Evolutionary conservation across 805 yeast genomes (phyloP).

Genomic region (Alloascoidea hylecoeti): DNA sequence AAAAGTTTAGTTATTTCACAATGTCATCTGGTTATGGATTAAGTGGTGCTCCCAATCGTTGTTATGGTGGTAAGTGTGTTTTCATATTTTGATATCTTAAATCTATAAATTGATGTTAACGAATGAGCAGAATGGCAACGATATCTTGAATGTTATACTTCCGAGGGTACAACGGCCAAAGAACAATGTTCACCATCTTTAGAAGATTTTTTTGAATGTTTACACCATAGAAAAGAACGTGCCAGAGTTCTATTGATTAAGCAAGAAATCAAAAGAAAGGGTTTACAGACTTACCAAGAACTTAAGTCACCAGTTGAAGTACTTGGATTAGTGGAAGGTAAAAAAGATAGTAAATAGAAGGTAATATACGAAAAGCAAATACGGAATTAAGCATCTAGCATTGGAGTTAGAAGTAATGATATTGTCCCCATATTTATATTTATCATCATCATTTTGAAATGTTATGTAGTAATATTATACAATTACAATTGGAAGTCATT

Average conservation of each 20-base stretch:
- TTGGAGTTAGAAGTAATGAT: too few species aligned
- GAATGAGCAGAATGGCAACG: conserved; percentile 23
- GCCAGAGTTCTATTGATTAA: conserved; percentile 13
- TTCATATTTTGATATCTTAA: conserved; percentile 2
- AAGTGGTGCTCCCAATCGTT: conserved; percentile 19
- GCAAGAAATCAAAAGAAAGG: conserved; percentile 7
- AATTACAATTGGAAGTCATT: too few species aligned
- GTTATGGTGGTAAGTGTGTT: conserved; percentile 13
- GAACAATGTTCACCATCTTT: conserved; percentile 24
- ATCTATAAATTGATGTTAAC: conserved; percentile 2
- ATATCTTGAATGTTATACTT: conserved; percentile 30
- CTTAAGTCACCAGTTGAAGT: neutral
- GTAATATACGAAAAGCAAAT: too few species aligned
- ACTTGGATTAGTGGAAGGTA: neutral
- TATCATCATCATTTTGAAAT: too few species aligned
- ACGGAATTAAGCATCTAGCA: too few species aligned
- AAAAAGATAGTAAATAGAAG: too few species aligned
- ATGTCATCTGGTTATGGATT: conserved; percentile 20
- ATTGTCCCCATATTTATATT: too few species aligned
- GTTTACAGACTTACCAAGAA: too few species aligned
- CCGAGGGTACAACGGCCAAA: conserved; percentile 20
- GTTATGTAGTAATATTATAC: too few species aligned
- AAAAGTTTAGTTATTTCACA: too few species aligned
- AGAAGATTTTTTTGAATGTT: conserved; percentile 34
- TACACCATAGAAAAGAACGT: conserved; percentile 31